Evolutionary conservation across 768 basidiomycete species (phyloP), one percentile per base, ranked within the genome.

Genomic region (Tricholoma sp.): DNA sequence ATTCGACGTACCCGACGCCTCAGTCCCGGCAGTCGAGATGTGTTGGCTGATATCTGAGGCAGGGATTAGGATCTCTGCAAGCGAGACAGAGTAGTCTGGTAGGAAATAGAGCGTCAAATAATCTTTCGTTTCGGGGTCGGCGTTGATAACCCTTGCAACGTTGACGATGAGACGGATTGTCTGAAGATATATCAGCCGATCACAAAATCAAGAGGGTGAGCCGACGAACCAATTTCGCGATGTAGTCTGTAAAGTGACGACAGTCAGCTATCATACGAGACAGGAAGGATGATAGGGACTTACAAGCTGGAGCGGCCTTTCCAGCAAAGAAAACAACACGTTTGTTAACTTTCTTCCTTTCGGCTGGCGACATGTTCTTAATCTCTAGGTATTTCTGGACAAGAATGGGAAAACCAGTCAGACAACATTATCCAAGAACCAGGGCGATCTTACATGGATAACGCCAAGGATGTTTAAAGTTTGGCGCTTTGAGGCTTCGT

Each of bases 21-120:
- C 94, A 1, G 96, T 98, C 35, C 96, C 96, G 3, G 96, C 97
- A 12, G 96, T 98, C 21, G 91, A 94, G 71, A 99, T 98, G 71
- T 98, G 96, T 68, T 97, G 92, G 59, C 85, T 88, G 75, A 98
- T 89, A 70, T 98, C 94, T 27, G 89, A 88, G 11, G 96, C 91
- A 16, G 89, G 91, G 58, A 94, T 90, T 63, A 94, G 78, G 21
- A 94, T 75, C 67, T 93, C 91, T 1, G 91, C 89, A 47, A 90
- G 71, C 47, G 88, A 88, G 37, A 90, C 92, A 1, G 86, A 89
- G 74, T 99, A 99, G 69, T 98, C 96, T 0, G 97, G 95, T 18
- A 99, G 80, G 88, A 98, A 98, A 77, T 88, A 91, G 59, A 98
- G 80, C 47, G 85, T 84, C 61, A 98, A 85, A 62, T 89, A 85